Base-by-base conservation (phyloP, 495 filamentous ascomycete genomes). In the Podospora comata region DNA sequence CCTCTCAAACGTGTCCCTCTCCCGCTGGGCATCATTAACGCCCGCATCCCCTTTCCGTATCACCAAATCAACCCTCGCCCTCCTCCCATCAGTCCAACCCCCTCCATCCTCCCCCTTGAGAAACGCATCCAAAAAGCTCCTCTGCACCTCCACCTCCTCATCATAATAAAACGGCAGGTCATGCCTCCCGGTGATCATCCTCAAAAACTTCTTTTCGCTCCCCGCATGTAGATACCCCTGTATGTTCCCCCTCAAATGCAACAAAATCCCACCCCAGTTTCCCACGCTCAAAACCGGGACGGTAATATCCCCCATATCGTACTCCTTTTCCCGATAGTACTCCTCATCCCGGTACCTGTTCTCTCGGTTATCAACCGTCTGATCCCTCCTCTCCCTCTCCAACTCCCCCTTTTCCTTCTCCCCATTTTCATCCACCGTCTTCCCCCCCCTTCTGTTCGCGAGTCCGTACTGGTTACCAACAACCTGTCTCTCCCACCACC, bases 81-180 rank as follows among this genome's bases (percentile, higher is more conserved):
- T 85, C 16, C 87, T 86, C 0, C 77, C 72, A 4, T 73, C 66
- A 15, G 78, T 78, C 89, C 89, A 91, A 2, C 89, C 89, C 0
- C 71, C 78, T 0, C 75, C 78, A 70, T 91, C 89, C 0, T 89
- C 79, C 6, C 82, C 86, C 70, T 88, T 89, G 28, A 91, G 82
- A 72, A 91, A 91, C 0, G 89, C 89, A 67, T 88, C 84, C 2
- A 91, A 78, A 70, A 91, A 91, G 67, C 83, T 86, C 39, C 80
- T 81, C 72, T 91, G 89, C 0, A 91, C 30, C 67, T 88, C 84
- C 3, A 88, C 88, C 65, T 89, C 85, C 54, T 89, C 85, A 2
- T 81, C 69, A 68, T 89, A 90, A 76, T 90, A 91, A 77, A 91
- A 91, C 0, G 89, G 89, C 6, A 91, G 79, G 70, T 91, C 89